phyloP scores from a whole-genome alignment of 2,329 filamentous ascomycete genomes.

The Aureobasidium sp. region DNA sequence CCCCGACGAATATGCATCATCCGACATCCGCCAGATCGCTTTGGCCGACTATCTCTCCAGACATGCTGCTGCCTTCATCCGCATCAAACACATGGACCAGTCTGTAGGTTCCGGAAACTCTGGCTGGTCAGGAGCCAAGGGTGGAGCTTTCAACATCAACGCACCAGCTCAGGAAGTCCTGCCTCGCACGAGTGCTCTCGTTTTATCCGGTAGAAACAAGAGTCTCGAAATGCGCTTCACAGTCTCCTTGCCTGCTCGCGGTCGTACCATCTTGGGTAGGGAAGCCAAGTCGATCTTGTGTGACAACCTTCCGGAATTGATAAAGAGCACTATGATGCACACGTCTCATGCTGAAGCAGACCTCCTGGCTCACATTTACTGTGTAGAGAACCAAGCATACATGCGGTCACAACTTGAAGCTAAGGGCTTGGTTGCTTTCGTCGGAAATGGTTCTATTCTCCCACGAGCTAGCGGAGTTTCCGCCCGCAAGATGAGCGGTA shows the following conservation, averaged over 20 bases:
- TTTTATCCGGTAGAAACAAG: slow-evolving; percentile 15
- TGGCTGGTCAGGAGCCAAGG: slow-evolving; percentile 29
- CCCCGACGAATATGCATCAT: slow-evolving; percentile 20
- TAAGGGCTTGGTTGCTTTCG: slow-evolving; percentile 26
- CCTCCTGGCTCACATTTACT: slow-evolving; percentile 23
- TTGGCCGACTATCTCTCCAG: slow-evolving; percentile 26
- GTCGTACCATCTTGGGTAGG: slow-evolving; percentile 25
- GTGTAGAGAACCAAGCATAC: slow-evolving; percentile 26
- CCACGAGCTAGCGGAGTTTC: slow-evolving; percentile 27
- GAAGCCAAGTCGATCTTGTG: slow-evolving; percentile 26
- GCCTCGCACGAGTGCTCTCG: slow-evolving; percentile 28
- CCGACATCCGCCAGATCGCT: slow-evolving; percentile 22
- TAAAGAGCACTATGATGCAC: slow-evolving; percentile 23
- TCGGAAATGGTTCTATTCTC: slow-evolving; percentile 29
- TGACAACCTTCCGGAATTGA: slow-evolving; percentile 24
- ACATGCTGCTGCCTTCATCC: slow-evolving; percentile 23
- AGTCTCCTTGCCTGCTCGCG: slow-evolving; percentile 27
- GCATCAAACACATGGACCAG: slow-evolving; percentile 23
- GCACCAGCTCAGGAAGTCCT: slow-evolving; percentile 28
- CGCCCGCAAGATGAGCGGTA: slow-evolving; percentile 22
- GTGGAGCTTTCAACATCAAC: slow-evolving; percentile 31
- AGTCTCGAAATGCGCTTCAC: slow-evolving; percentile 30
- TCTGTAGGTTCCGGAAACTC: slow-evolving; percentile 15
- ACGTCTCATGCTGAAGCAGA: slow-evolving; percentile 11
- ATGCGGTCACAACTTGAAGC: slow-evolving; percentile 23